These are phyloP conservation scores for Chalaropsis ovoidea DNA, from an alignment of 2,329 filamentous ascomycete species.

Conservation along the genomic window DNA sequence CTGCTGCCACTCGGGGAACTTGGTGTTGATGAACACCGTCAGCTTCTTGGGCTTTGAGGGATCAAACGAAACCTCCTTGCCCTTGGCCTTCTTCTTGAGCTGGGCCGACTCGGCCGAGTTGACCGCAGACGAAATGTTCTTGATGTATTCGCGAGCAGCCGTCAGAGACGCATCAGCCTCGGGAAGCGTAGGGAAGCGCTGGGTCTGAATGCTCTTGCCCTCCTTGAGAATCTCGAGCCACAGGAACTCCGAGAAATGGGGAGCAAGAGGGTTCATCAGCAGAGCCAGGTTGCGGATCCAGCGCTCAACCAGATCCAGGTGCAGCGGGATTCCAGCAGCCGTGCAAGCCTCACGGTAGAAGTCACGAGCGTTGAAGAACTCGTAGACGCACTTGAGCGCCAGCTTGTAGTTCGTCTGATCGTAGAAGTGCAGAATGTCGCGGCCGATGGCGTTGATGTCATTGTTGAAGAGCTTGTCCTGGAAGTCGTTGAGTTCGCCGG, in stretches of 20 bases:
- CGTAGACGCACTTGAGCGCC: slow-evolving; percentile 65
- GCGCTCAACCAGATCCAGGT: slow-evolving; percentile 63
- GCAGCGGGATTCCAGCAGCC: slow-evolving; percentile 73
- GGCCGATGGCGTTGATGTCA: slow-evolving; percentile 76
- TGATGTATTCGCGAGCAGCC: slow-evolving; percentile 74
- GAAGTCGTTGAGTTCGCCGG: slow-evolving; percentile 64
- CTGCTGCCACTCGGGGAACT: slow-evolving; percentile 83
- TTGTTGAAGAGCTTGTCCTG: slow-evolving; percentile 88
- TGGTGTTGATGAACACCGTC: slow-evolving; percentile 69
- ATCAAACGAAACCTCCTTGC: slow-evolving; percentile 76
- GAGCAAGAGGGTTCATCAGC: slow-evolving; percentile 71
- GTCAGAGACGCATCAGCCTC: slow-evolving; percentile 56
- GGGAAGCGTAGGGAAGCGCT: slow-evolving; percentile 61
- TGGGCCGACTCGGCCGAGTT: slow-evolving; percentile 74
- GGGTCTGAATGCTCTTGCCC: slow-evolving; percentile 65
- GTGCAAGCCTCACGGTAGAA: slow-evolving; percentile 78
- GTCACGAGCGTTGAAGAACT: slow-evolving; percentile 79
- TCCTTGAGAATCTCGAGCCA: slow-evolving; percentile 86
- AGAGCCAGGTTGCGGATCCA: slow-evolving; percentile 84
- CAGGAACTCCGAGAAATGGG: slow-evolving; percentile 90
- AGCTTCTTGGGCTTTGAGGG: slow-evolving; percentile 87
- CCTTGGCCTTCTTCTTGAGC: slow-evolving; percentile 84
- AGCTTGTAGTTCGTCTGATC: slow-evolving; percentile 59
- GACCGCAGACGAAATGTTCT: slow-evolving; percentile 64
- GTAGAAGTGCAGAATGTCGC: slow-evolving; percentile 70